Conservation (phyloP, 179 eudicot species). For the Beta lomatogona region DNA sequence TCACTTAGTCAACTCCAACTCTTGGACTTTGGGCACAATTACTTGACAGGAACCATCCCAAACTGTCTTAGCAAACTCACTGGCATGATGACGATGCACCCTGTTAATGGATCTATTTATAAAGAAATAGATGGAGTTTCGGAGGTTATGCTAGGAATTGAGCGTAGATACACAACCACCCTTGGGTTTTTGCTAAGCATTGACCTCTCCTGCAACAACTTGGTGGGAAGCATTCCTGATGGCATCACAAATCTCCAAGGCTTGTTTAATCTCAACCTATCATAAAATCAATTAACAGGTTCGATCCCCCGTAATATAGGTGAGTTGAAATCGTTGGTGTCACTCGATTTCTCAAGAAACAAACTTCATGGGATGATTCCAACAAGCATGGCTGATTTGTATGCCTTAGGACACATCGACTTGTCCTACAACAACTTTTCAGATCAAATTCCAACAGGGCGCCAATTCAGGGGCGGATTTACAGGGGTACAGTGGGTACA, state of each 20-base stretch:
- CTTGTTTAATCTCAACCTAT: constrained; percentile 9
- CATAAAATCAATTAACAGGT: constrained; percentile 8
- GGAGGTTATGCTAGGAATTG: constrained; percentile 6
- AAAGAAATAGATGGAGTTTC: neutral
- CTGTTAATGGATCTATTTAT: too few species aligned
- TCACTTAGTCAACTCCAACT: constrained; percentile 9
- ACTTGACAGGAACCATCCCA: constrained; percentile 14
- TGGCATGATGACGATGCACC: neutral
- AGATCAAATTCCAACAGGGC: constrained; percentile 18
- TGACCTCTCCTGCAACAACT: constrained; percentile 15
- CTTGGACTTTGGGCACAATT: constrained; percentile 19
- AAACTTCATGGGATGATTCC: constrained; percentile 22
- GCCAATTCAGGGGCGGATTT: neutral
- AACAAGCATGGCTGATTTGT: neutral
- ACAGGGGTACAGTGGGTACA: too few species aligned
- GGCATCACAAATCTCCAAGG: constrained; percentile 3
- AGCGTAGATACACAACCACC: neutral
- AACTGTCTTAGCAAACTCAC: constrained; percentile 9
- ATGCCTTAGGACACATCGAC: neutral
- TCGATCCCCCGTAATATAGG: constrained; percentile 15
- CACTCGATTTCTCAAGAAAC: constrained; percentile 23
- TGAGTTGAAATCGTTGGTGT: neutral
- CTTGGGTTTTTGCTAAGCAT: constrained; percentile 1
- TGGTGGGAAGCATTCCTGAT: constrained; percentile 5
- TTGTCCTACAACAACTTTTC: constrained; percentile 24